phyloP scores from a whole-genome alignment of 208 protist genomes.

The Crithidia thermophila region DNA sequence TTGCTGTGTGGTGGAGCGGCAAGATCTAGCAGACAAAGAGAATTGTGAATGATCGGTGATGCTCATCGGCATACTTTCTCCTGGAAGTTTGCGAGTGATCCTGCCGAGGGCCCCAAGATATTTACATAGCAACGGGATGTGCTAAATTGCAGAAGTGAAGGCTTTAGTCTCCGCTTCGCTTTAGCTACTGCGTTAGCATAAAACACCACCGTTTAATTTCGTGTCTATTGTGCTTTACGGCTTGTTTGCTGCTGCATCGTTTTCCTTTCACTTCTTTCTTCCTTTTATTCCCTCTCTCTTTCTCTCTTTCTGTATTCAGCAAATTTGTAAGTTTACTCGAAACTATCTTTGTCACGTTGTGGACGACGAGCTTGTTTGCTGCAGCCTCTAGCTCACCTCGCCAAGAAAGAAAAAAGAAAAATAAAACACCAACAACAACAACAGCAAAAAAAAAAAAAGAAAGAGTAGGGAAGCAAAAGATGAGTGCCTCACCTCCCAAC shows the following conservation, averaged over 20 bases:
- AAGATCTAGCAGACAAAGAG: too few species aligned
- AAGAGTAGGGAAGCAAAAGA: neutral
- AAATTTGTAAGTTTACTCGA: neutral
- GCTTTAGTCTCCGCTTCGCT: neutral
- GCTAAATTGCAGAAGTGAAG: neutral
- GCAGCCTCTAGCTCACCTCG: neutral
- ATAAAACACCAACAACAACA: neutral
- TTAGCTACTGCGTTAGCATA: too few species aligned
- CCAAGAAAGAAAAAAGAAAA: neutral
- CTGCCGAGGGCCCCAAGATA: neutral
- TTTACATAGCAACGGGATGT: too few species aligned
- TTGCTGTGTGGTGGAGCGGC: too few species aligned
- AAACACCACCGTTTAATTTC: too few species aligned
- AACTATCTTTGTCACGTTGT: too few species aligned
- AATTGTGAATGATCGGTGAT: too few species aligned
- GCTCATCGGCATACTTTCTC: too few species aligned
- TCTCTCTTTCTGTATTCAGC: neutral
- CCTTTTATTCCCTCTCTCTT: neutral
- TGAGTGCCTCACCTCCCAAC: constrained; percentile 27
- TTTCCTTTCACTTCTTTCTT: too few species aligned
- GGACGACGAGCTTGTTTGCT: neutral
- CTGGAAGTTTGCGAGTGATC: neutral
- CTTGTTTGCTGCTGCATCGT: too few species aligned
- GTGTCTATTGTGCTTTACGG: too few species aligned
- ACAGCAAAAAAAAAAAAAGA: neutral